A percentile compares a stretch with the other conserved stretches of the same genome.
phyloP scores from a whole-genome alignment of 192 early-diverging fungal species.

The Lobosporangium transversale region DNA sequence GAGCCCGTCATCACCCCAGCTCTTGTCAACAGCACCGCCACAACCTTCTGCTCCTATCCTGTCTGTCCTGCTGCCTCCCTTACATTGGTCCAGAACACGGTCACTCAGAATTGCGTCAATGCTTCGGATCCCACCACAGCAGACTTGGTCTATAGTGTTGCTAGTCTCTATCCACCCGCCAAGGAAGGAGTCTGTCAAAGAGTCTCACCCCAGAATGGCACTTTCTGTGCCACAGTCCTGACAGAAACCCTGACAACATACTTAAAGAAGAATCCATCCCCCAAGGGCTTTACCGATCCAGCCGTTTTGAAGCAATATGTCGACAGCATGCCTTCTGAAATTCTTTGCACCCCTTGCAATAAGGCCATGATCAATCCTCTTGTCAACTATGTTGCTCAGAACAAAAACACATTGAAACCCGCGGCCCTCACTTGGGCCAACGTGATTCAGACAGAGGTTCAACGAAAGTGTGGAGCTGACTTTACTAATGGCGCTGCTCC shows the following conservation, averaged over 20 bases:
- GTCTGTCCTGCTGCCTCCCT: conserved; percentile 14
- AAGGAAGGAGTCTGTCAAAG: conserved; percentile 30
- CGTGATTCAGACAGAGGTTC: conserved; percentile 25
- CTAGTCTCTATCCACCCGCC: conserved; percentile 13
- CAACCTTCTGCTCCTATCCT: conserved; percentile 18
- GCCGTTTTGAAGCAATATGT: conserved; percentile 34
- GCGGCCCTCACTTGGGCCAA: conserved; percentile 14
- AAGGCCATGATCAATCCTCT: conserved; percentile 51
- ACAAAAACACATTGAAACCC: conserved; percentile 8
- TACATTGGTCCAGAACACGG: conserved; percentile 29
- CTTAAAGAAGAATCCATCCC: conserved; percentile 14
- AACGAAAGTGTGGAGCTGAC: conserved; percentile 32
- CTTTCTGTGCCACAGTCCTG: conserved; percentile 33
- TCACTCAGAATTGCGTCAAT: conserved; percentile 40
- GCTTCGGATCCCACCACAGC: conserved; percentile 13
- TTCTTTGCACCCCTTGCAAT: conserved; percentile 43
- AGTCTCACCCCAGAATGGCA: conserved; percentile 18
- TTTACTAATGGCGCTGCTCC: conserved; percentile 33
- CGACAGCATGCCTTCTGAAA: conserved; percentile 14
- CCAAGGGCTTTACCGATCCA: conserved; percentile 26
- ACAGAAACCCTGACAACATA: conserved; percentile 19
- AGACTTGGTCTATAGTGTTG: conserved; percentile 27
- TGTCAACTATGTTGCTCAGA: conserved; percentile 23
- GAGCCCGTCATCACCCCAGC: conserved; percentile 10
- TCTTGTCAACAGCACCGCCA: conserved; percentile 27